These are phyloP conservation scores for Paecilomyces fulvus DNA, from an alignment of 2,329 filamentous ascomycete species.

Conservation along the genomic window DNA sequence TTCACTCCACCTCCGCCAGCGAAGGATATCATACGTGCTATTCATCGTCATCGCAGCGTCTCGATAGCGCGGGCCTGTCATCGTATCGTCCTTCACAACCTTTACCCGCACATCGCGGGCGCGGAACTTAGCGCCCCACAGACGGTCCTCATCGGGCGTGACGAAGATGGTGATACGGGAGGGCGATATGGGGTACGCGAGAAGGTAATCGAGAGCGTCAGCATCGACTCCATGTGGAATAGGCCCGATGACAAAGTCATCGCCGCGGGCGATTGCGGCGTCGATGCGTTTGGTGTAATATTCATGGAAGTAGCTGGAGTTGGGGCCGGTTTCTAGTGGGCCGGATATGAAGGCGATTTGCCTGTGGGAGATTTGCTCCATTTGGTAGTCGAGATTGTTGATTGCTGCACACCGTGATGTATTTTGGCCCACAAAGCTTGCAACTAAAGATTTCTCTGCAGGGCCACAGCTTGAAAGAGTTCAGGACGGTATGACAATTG, in stretches of 20 bases:
- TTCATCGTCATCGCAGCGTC: conserved; percentile 24
- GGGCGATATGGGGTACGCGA: conserved; percentile 12
- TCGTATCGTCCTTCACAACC: conserved; percentile 4
- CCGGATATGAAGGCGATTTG: conserved; percentile 25
- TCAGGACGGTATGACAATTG: background rate
- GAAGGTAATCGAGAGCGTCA: conserved; percentile 19
- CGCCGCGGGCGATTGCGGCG: conserved; percentile 9
- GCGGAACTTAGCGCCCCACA: conserved; percentile 11
- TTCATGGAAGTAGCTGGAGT: conserved; percentile 18
- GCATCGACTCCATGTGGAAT: conserved; percentile 14
- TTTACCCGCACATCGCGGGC: conserved; percentile 2
- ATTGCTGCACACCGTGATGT: background rate
- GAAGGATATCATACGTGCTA: conserved; percentile 27
- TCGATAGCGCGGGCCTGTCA: conserved; percentile 16
- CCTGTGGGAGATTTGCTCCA: background rate
- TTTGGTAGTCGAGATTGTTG: background rate
- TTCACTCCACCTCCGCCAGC: conserved; percentile 19
- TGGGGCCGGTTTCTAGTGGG: conserved; percentile 18
- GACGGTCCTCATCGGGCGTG: conserved; percentile 14
- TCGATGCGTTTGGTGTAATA: conserved; percentile 20
- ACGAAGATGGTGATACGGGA: conserved; percentile 17
- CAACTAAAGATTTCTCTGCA: background rate
- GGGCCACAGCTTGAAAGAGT: background rate
- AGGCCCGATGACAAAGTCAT: conserved; percentile 16
- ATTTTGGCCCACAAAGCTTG: background rate